Percentiles rank a stretch among this genome's conserved stretches.
These are phyloP conservation scores for Neopestalotiopsis sp. DNA, from an alignment of 2,329 filamentous ascomycete species.

Conservation along the genomic window DNA sequence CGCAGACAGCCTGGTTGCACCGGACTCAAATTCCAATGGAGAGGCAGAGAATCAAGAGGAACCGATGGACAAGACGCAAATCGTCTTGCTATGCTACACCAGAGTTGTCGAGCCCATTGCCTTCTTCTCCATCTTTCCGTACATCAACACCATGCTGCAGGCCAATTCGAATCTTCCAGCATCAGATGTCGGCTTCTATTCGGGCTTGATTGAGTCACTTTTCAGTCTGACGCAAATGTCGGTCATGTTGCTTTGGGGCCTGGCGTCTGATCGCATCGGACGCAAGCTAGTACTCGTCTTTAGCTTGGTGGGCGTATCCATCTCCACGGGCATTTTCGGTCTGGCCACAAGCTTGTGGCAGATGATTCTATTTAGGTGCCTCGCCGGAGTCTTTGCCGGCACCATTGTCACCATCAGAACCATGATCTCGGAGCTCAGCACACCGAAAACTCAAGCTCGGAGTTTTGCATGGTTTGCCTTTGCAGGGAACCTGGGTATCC, in stretches of 20 bases:
- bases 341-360: slow-evolving; percentile 70
- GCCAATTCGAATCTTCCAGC: slow-evolving; percentile 65
- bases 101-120: slow-evolving; percentile 77
- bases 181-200: slow-evolving; percentile 80
- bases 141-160: slow-evolving; percentile 78
- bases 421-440: slow-evolving; percentile 78
- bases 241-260: slow-evolving; percentile 80
- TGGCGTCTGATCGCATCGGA: slow-evolving; percentile 69
- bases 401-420: slow-evolving; percentile 77
- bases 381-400: slow-evolving; percentile 76
- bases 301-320: slow-evolving; percentile 67
- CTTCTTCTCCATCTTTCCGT: slow-evolving; percentile 86
- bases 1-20: slow-evolving; percentile 26
- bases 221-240: slow-evolving; percentile 79
- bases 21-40: slow-evolving; percentile 23
- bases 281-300: slow-evolving; percentile 75
- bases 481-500: slow-evolving; percentile 74
- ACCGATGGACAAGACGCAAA: slow-evolving; percentile 67
- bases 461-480: slow-evolving; percentile 83
- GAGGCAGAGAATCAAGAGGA: slow-evolving; percentile 45
- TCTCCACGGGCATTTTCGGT: slow-evolving; percentile 71
- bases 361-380: slow-evolving; percentile 75
- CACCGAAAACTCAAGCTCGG: slow-evolving; percentile 70
- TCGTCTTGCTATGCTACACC: slow-evolving; percentile 75
- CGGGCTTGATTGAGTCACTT: slow-evolving; percentile 74